A percentile compares a stretch with the other conserved stretches of the same genome.
phyloP scores from a whole-genome alignment of 345 rosid species.

The Carallia pectinifolia region DNA sequence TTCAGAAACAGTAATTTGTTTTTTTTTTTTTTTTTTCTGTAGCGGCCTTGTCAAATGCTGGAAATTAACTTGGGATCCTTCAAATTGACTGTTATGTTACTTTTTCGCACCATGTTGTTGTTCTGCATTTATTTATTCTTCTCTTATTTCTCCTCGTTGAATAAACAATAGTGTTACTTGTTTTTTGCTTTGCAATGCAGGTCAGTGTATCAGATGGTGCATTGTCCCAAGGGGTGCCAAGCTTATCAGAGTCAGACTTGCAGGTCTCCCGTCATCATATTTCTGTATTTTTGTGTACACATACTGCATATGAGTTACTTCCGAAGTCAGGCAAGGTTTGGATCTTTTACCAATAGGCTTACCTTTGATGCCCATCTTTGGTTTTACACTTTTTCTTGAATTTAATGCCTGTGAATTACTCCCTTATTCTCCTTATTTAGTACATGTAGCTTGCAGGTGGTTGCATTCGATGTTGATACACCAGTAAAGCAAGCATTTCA shows the following conservation, averaged over 20 bases:
- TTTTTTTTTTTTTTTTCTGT: too few relatives aligned
- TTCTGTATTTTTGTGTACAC: slow-evolving; percentile 57
- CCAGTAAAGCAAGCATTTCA: slow-evolving; percentile 33
- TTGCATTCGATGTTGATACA: slow-evolving; percentile 33
- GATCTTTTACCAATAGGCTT: slow-evolving; percentile 25
- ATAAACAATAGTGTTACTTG: not conserved
- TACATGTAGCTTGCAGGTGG: slow-evolving; percentile 20
- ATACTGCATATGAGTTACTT: slow-evolving; percentile 89
- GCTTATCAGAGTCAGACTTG: slow-evolving; percentile 25
- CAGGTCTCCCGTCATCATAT: slow-evolving; percentile 29
- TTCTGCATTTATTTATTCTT: slow-evolving; percentile 2
- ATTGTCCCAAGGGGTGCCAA: slow-evolving; percentile 15
- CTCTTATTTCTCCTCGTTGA: not conserved
- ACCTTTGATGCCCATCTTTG: not conserved
- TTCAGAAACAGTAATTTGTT: too few relatives aligned
- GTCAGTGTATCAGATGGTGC: slow-evolving; percentile 39
- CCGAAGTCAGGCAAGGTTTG: slow-evolving; percentile 99
- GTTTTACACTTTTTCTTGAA: not conserved
- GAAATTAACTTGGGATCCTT: too few relatives aligned
- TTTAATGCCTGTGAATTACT: not conserved
- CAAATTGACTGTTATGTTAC: not conserved
- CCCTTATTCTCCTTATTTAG: slow-evolving; percentile 21
- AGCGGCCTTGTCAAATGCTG: too few relatives aligned
- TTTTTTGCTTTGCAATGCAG: slow-evolving; percentile 28
- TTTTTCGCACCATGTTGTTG: not conserved